Evolutionary conservation across 495 filamentous ascomycete genomes (phyloP).

Genomic region (Trichoderma orchidacearum): DNA sequence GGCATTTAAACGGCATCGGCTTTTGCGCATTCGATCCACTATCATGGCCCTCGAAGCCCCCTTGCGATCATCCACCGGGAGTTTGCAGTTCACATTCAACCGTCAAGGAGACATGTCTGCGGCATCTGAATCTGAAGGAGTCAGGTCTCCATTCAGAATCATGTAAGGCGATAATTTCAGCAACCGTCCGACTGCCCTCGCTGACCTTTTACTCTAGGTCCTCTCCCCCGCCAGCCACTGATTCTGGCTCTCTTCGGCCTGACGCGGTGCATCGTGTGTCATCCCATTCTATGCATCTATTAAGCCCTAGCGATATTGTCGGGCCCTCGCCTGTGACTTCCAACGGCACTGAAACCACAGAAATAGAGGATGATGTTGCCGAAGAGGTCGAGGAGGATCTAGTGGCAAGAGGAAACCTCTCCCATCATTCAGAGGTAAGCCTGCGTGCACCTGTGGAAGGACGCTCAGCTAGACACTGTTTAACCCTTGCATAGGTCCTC

Average conservation of each 20-base stretch:
- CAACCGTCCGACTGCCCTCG: neutral
- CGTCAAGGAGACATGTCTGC: constrained; percentile 43
- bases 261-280: constrained; percentile 14
- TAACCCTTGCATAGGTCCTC: constrained; percentile 25
- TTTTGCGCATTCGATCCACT: neutral
- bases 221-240: constrained; percentile 19
- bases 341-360: constrained; percentile 55
- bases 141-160: constrained; percentile 32
- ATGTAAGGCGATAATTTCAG: constrained; percentile 21
- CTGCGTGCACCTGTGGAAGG: constrained; percentile 5
- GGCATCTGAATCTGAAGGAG: constrained; percentile 40
- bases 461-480: neutral
- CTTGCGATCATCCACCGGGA: constrained; percentile 36
- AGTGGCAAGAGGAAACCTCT: neutral
- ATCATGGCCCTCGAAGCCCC: constrained; percentile 48
- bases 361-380: constrained; percentile 58
- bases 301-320: constrained; percentile 43
- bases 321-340: constrained; percentile 69
- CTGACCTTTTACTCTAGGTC: constrained; percentile 13
- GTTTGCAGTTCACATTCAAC: constrained; percentile 45
- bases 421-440: constrained; percentile 5
- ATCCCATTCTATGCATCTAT: constrained; percentile 11
- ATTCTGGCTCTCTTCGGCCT: constrained; percentile 27
- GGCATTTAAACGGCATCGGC: neutral
- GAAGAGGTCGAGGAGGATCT: constrained; percentile 25